These are phyloP conservation scores for Tricholoma matsutake DNA, from an alignment of 768 basidiomycete genomes.

Conservation along the genomic window DNA sequence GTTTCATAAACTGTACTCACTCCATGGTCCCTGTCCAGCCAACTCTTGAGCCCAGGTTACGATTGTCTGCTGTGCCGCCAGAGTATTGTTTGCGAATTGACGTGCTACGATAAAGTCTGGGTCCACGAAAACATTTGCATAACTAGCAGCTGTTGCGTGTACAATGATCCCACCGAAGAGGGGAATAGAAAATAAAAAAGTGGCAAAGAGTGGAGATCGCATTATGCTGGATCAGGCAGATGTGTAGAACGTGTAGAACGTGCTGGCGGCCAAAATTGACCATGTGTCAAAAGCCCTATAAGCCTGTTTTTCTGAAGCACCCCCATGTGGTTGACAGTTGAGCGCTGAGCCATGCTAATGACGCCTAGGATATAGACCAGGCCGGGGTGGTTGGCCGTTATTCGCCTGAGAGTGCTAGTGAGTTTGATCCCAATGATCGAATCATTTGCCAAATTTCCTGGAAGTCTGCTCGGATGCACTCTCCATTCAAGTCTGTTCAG, in stretches of 20 bases:
- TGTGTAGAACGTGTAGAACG: neutral
- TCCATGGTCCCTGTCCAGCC: conserved; percentile 50
- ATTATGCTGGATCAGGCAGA: conserved; percentile 20
- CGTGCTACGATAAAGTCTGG: conserved; percentile 45
- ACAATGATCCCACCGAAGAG: conserved; percentile 11
- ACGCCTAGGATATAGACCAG: too few relatives aligned
- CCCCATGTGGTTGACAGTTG: too few relatives aligned
- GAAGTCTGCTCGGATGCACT: too few relatives aligned
- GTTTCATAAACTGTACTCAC: conserved; percentile 31
- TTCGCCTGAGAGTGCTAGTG: too few relatives aligned
- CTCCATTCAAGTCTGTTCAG: neutral
- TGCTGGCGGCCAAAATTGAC: neutral
- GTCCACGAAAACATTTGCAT: conserved; percentile 56
- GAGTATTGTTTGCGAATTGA: conserved; percentile 39
- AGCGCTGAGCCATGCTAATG: neutral
- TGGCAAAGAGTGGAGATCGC: conserved; percentile 28
- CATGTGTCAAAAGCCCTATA: neutral
- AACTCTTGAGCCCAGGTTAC: conserved; percentile 43
- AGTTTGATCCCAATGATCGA: too few relatives aligned
- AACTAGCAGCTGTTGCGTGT: conserved; percentile 32
- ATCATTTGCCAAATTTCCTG: too few relatives aligned
- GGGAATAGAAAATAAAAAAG: conserved; percentile 18
- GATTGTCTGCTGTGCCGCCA: conserved; percentile 45
- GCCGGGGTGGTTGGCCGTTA: too few relatives aligned
- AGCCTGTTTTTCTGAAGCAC: neutral